Evolutionary conservation across 352 stramenopile species (phyloP).

Genomic region (Thraustotheca clavata): DNA sequence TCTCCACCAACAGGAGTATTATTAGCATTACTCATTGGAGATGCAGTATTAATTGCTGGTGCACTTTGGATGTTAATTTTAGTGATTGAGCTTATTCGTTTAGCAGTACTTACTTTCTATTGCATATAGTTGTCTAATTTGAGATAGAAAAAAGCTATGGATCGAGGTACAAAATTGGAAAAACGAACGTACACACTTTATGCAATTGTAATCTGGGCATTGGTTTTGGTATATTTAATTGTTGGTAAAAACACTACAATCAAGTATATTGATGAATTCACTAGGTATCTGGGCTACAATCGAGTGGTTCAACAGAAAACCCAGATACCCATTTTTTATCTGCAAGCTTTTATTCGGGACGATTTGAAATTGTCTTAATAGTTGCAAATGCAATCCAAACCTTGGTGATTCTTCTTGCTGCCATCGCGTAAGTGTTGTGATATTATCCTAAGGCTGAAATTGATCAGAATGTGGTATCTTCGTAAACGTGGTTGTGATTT

Average conservation of each 20-base stretch:
- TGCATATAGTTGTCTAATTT: too few species aligned
- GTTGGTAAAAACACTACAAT: not conserved
- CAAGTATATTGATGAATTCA: not conserved
- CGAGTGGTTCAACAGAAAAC: not conserved
- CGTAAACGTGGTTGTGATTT: conserved; percentile 45
- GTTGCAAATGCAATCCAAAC: not conserved
- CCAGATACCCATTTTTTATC: not conserved
- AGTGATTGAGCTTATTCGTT: conserved; percentile 6
- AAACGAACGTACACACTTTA: not conserved
- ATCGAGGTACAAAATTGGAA: conserved; percentile 1
- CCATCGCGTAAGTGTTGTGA: conserved; percentile 1
- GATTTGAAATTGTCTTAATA: conserved; percentile 5
- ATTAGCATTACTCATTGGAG: conserved; percentile 1
- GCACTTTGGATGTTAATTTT: conserved; percentile 14
- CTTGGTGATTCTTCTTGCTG: not conserved
- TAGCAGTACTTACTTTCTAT: conserved; percentile 5
- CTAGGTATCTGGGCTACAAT: not conserved
- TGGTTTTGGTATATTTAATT: not conserved
- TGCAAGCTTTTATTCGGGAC: conserved; percentile 9
- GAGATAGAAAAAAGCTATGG: conserved; percentile 9
- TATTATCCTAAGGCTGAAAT: too few species aligned
- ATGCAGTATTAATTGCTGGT: not conserved
- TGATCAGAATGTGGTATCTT: conserved; percentile 2
- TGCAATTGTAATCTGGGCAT: not conserved
- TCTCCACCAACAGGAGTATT: not conserved